Base-by-base conservation (phyloP, 2,329 filamentous ascomycete genomes). In the Fusarium paranaense region DNA sequence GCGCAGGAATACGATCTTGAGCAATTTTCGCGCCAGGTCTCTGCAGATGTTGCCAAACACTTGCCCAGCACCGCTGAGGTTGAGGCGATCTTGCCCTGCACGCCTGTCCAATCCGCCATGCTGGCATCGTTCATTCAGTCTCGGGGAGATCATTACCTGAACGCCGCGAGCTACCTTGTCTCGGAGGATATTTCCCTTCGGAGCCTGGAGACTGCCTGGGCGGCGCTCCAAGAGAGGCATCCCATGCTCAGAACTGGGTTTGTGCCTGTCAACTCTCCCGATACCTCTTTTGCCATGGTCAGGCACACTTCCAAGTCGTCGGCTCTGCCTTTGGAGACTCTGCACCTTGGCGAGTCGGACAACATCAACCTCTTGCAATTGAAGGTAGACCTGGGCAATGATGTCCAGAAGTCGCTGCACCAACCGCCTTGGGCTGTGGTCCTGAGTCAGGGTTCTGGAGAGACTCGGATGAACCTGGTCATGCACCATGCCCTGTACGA, bases 401-500 rank as follows among this genome's bases (percentile, higher is more conserved):
- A 67, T 1, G 83, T 88, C 1, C 67, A 89, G 2, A 50, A 80
- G 2, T 79, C 84, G 11, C 79, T 93, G 5, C 84, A 90, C 47
- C 71, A 80, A 0, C 90, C 91, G 0, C 89, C 90, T 1, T 97
- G 94, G 94, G 83, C 84, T 14, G 81, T 94, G 22, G 83, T 84
- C 0, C 57, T 95, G 2, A 78, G 87, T 0, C 73, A 85, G 4
- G 52, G 70, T 1, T 64, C 77, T 0, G 59, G 70, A 0, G 52
- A 62, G 1, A 38, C 71, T 6, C 76, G 58, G 3, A 86, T 88
- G 81, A 83, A 87, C 56, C 71, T 91, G 5, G 80, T 85, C 2
- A 86, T 95, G 4, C 93, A 97, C 72, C 95, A 98, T 82, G 93
- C 94, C 1, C 85, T 98, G 0, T 98, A 97, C 74, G 95, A 98